A percentile compares a stretch with the other conserved stretches of the same genome.
Evolutionary conservation across 441 rosid species (phyloP).

Genomic region (Euphorbia schlechtendalii): DNA sequence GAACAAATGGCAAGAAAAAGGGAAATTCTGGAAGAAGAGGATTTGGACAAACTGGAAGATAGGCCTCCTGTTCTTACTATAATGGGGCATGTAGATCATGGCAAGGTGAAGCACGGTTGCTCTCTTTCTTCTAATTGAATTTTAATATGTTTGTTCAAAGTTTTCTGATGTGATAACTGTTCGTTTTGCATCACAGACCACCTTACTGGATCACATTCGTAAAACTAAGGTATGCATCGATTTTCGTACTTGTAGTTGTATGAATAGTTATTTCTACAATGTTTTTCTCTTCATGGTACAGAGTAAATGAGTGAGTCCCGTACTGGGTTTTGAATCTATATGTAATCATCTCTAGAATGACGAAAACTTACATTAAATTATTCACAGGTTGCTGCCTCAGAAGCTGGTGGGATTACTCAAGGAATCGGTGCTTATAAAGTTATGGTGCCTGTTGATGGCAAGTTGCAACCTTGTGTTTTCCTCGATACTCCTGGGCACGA

Average conservation of each 20-base stretch:
- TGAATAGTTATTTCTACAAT: constrained; percentile 5
- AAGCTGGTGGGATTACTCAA: constrained; percentile 98
- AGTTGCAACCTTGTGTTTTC: constrained; percentile 77
- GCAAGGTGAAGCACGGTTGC: constrained; percentile 53
- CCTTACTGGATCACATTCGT: constrained; percentile 86
- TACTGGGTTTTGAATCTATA: constrained; percentile 9
- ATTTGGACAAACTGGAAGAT: constrained; percentile 76
- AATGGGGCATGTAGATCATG: constrained; percentile 99
- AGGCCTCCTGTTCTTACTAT: constrained; percentile 98
- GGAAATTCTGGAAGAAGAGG: constrained; percentile 77
- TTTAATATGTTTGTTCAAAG: constrained; percentile 12
- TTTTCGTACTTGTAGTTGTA: constrained; percentile 16
- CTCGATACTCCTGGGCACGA: constrained; percentile 99
- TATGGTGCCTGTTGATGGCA: constrained; percentile 74
- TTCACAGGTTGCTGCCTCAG: constrained; percentile 81
- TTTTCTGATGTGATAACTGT: constrained; percentile 31
- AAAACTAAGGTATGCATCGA: constrained; percentile 73
- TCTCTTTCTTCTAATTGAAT: constrained; percentile 6
- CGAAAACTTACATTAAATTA: constrained; percentile 25
- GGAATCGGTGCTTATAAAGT: constrained; percentile 96
- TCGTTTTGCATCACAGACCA: constrained; percentile 56
- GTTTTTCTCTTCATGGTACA: background rate
- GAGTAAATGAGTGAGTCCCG: too few relatives aligned
- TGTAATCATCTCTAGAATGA: constrained; percentile 18
- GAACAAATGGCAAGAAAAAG: constrained; percentile 92